Conservation (phyloP, 2,329 filamentous ascomycete species). For the Arachnomyces sp. region DNA sequence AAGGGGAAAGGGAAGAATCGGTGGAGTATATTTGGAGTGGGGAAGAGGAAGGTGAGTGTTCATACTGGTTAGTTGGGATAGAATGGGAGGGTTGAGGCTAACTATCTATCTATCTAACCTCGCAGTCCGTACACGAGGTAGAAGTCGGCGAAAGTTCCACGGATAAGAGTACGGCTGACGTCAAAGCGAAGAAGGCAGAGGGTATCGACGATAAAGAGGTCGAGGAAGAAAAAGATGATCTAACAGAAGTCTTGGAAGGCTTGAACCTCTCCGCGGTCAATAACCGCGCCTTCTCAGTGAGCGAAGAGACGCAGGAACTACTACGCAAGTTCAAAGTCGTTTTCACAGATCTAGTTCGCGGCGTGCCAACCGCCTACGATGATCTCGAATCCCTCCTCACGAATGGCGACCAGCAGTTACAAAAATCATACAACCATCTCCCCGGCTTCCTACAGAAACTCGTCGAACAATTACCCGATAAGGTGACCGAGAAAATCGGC, state of each 20-base stretch:
- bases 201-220: conserved; percentile 32
- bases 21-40: conserved; percentile 36
- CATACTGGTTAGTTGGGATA: not conserved
- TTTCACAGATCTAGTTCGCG: conserved; percentile 85
- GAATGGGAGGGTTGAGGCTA: not conserved
- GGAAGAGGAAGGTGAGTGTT: conserved; percentile 25
- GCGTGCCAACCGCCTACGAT: conserved; percentile 84
- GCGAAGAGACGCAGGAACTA: conserved; percentile 73
- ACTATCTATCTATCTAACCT: not conserved
- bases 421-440: conserved; percentile 57
- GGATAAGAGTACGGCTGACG: conserved; percentile 15
- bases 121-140: no score
- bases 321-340: conserved; percentile 79
- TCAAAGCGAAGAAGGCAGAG: conserved; percentile 28
- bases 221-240: conserved; percentile 60
- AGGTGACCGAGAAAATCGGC: conserved; percentile 64
- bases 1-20: conserved; percentile 28
- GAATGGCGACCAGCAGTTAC: conserved; percentile 55
- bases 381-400: conserved; percentile 67
- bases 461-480: conserved; percentile 73
- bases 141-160: no score
- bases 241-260: conserved; percentile 69
- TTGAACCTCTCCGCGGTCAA: conserved; percentile 77
- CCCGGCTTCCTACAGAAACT: conserved; percentile 76
- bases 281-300: conserved; percentile 76